Evolutionary conservation across 345 rosid species (phyloP), one percentile per base, ranked within the genome.

Genomic region (Citrus cavaleriei): DNA sequence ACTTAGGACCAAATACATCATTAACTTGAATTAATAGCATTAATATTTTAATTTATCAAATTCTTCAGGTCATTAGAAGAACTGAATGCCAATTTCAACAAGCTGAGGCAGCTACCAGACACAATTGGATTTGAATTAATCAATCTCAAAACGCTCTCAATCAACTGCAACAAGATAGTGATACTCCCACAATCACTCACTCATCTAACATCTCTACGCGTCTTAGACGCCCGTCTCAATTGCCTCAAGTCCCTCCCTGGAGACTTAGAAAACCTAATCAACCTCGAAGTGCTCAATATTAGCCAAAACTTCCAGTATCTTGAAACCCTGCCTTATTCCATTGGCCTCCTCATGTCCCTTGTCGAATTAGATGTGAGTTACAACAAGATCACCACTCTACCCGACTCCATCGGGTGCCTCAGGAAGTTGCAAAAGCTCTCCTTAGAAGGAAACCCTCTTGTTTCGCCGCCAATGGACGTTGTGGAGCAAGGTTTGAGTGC

Each of bases 301-400:
- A 93, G 98, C 80, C 98, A 93, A 46, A 95, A 95, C 77, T 95
- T 95, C 77, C 98, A 92, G 10, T 84, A 87, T 83, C 92, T 95
- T 0, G 82, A 86, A 32, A 24, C 63, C 5, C 83, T 95, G 1
- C 98, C 98, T 0, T 86, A 86, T 78, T 90, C 97, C 34, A 65
- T 94, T 0, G 97, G 98, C 78, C 90, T 93, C 34, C 87, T 95
- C 34, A 55, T 90, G 16, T 92, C 95, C 64, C 93, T 95, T 10
- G 84, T 88, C 10, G 98, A 93, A 77, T 62, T 95, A 25, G 98
- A 95, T 70, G 85, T 87, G 13, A 95, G 98, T 75, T 93, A 93
- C 85, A 95, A 95, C 87, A 86, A 81, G 65, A 95, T 95, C 68
- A 75, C 83, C 1, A 28, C 55, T 24, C 83, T 95, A 62, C 98